These are phyloP conservation scores for Immersiella caudata DNA, from an alignment of 495 filamentous ascomycete species.

Conservation along the genomic window DNA sequence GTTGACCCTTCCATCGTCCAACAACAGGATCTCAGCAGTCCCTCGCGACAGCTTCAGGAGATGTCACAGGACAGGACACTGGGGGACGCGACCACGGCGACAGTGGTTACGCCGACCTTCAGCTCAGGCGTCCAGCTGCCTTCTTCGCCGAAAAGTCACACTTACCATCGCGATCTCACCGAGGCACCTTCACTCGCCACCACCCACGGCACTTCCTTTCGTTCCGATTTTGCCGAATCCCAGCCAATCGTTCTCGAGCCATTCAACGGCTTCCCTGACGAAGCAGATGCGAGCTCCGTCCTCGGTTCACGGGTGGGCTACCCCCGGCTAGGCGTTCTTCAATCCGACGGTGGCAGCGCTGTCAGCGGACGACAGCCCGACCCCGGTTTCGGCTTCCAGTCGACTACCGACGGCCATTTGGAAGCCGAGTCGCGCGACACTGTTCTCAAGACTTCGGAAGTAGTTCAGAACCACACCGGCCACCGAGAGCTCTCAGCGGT, in stretches of 20 bases:
- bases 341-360: slow-evolving; percentile 40
- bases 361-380: slow-evolving; percentile 46
- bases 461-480: neutral
- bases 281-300: slow-evolving; percentile 7
- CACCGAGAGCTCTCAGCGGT: neutral
- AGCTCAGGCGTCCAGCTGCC: neutral
- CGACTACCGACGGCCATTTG: slow-evolving; percentile 27
- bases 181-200: neutral
- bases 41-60: slow-evolving; percentile 34
- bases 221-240: slow-evolving; percentile 27
- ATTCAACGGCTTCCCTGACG: slow-evolving; percentile 36
- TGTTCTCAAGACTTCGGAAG: neutral
- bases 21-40: slow-evolving; percentile 31
- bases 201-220: neutral
- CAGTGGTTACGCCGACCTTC: neutral
- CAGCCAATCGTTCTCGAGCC: slow-evolving; percentile 33
- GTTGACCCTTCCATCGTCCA: slow-evolving; percentile 26
- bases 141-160: no score
- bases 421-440: slow-evolving; percentile 6
- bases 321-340: slow-evolving; percentile 21
- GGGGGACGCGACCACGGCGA: neutral
- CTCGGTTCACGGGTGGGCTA: slow-evolving; percentile 20
- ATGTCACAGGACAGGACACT: slow-evolving; percentile 24
- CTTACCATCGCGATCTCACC: neutral
- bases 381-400: slow-evolving; percentile 35